A percentile compares a stretch with the other conserved stretches of the same genome.
phyloP scores from a whole-genome alignment of 805 yeast species.

The Cephaloascus albidus region DNA sequence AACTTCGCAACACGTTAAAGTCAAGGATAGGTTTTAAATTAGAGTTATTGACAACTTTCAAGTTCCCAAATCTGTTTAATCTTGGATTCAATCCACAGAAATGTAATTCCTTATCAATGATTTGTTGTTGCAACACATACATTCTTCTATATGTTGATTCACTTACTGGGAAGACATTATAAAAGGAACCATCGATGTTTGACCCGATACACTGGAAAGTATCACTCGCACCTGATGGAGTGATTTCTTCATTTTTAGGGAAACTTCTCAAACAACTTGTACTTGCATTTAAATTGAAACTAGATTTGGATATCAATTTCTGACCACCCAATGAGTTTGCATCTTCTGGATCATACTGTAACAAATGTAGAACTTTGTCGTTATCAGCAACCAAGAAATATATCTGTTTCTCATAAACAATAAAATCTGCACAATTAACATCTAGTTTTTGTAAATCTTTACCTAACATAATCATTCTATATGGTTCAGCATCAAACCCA shows the following conservation, averaged over 20 bases:
- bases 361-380: slow-evolving; percentile 53
- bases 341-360: slow-evolving; percentile 90
- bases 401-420: slow-evolving; percentile 61
- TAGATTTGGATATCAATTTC: slow-evolving; percentile 56
- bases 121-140: slow-evolving; percentile 80
- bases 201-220: slow-evolving; percentile 62
- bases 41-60: slow-evolving; percentile 21
- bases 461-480: slow-evolving; percentile 70
- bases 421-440: slow-evolving; percentile 67
- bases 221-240: slow-evolving; percentile 10
- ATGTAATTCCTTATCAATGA: slow-evolving; percentile 68
- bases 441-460: slow-evolving; percentile 60
- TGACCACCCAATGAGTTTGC: slow-evolving; percentile 77
- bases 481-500: slow-evolving; percentile 95
- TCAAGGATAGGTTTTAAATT: slow-evolving; percentile 60
- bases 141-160: slow-evolving; percentile 75
- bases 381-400: slow-evolving; percentile 62
- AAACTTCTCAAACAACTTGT: slow-evolving; percentile 45
- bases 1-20: slow-evolving; percentile 44
- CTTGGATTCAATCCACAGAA: slow-evolving; percentile 76
- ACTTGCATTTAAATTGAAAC: slow-evolving; percentile 58
- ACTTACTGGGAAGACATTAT: slow-evolving; percentile 60
- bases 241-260: slow-evolving; percentile 22
- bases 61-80: slow-evolving; percentile 43
- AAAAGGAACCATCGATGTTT: slow-evolving; percentile 72